phyloP scores from a whole-genome alignment of 1,284 basidiomycete genomes.

The Trichosporon ovoides region DNA sequence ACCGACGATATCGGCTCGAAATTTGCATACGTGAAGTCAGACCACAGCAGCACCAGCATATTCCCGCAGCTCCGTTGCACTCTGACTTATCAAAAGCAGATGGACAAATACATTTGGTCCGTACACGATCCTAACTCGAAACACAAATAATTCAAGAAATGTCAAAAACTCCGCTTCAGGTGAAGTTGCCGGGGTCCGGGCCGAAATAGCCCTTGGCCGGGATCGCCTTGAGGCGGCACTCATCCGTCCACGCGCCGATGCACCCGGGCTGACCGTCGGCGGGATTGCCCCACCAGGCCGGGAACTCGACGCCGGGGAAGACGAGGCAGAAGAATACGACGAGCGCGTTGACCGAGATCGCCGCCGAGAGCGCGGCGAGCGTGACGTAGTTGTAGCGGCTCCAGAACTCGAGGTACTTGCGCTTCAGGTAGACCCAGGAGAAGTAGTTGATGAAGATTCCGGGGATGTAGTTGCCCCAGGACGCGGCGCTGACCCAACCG shows the following conservation, averaged over 20 bases:
- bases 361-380: conserved; percentile 52
- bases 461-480: conserved; percentile 16
- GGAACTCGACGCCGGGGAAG: conserved; percentile 57
- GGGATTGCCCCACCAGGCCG: conserved; percentile 84
- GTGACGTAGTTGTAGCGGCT: conserved; percentile 53
- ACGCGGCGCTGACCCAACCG: not conserved
- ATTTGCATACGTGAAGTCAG: too few species aligned
- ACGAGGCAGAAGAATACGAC: conserved; percentile 80
- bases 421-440: conserved; percentile 19
- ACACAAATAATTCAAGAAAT: too few species aligned
- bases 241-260: conserved; percentile 16
- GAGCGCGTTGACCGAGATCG: conserved; percentile 68
- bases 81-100: too few species aligned
- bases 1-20: too few species aligned
- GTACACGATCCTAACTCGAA: too few species aligned
- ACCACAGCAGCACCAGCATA: too few species aligned
- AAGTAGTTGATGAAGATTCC: conserved; percentile 18
- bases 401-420: conserved; percentile 17
- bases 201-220: conserved; percentile 17
- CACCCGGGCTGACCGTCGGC: conserved; percentile 10
- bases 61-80: too few species aligned
- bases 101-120: too few species aligned
- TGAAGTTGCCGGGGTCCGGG: conserved; percentile 11
- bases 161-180: too few species aligned
- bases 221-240: conserved; percentile 14